Percentiles rank a stretch among this genome's conserved stretches.
phyloP scores from a whole-genome alignment of 1,284 basidiomycete genomes.

The Pseudozyma thailandica region DNA sequence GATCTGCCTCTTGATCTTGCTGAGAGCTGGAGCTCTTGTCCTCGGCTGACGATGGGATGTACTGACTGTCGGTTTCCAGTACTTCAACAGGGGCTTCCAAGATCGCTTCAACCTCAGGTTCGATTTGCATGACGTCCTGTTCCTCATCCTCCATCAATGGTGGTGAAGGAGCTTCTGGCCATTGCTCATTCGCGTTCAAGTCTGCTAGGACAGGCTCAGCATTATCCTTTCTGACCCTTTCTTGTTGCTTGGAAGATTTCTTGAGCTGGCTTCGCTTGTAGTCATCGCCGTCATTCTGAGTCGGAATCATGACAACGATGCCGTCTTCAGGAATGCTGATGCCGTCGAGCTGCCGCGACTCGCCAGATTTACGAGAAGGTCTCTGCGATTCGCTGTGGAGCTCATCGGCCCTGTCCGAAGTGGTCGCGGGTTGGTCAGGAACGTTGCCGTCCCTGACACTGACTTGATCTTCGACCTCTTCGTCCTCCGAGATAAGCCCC shows the following conservation, averaged over 20 bases:
- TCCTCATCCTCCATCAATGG: conserved; percentile 35
- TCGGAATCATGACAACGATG: conserved; percentile 26
- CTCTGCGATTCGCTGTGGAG: neutral
- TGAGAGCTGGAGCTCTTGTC: neutral
- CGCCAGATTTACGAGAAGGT: neutral
- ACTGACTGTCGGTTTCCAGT: neutral
- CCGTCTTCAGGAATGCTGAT: conserved; percentile 16
- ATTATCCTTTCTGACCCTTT: neutral
- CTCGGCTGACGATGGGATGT: neutral
- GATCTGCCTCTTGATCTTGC: neutral
- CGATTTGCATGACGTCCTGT: conserved; percentile 24
- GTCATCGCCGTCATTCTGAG: neutral
- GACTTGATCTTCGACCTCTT: too few relatives aligned
- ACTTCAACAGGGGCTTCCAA: neutral
- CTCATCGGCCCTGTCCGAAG: neutral
- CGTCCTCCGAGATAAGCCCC: too few relatives aligned
- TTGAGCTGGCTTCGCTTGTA: neutral
- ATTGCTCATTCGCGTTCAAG: neutral
- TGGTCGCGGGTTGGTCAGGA: neutral
- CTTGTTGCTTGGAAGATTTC: neutral
- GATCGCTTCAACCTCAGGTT: conserved; percentile 7
- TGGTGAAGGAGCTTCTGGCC: conserved; percentile 18
- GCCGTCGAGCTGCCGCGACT: neutral
- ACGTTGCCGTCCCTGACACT: neutral
- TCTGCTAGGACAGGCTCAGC: neutral